phyloP scores from a whole-genome alignment of 305 asterid species.

The Nicotiana rustica region DNA sequence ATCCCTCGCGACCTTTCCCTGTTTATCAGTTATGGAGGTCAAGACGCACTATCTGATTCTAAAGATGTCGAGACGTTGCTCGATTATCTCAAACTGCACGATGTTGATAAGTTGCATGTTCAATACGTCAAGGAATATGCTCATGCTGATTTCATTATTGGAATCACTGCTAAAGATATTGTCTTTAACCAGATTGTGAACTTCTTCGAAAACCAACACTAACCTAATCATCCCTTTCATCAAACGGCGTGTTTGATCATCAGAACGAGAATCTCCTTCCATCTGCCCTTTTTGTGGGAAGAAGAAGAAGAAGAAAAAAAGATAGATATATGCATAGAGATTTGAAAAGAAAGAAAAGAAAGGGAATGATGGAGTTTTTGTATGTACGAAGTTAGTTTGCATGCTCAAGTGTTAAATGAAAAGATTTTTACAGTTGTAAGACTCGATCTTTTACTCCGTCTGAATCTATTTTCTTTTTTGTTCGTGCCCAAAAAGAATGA shows the following conservation, averaged over 20 bases:
- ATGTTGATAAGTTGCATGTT: conserved; percentile 63
- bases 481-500: too few species aligned
- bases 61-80: conserved; percentile 65
- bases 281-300: too few species aligned
- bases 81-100: conserved; percentile 60
- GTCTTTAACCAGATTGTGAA: conserved; percentile 60
- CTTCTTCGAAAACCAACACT: conserved; percentile 51
- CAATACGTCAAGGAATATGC: conserved; percentile 70
- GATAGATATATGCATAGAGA: too few species aligned
- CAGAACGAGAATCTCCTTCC: too few species aligned
- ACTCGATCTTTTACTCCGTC: too few species aligned
- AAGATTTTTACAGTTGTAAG: background rate
- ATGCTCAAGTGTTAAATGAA: background rate
- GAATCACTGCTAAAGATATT: conserved; percentile 66
- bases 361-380: background rate
- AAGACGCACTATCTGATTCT: conserved; percentile 65
- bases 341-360: too few species aligned
- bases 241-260: too few species aligned
- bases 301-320: too few species aligned
- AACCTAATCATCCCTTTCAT: background rate
- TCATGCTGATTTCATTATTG: conserved; percentile 83
- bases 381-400: background rate
- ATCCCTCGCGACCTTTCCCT: conserved; percentile 73
- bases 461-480: too few species aligned
- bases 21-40: conserved; percentile 81